Conservation (phyloP, 1,284 basidiomycete species). For the Puccinia hordei region DNA sequence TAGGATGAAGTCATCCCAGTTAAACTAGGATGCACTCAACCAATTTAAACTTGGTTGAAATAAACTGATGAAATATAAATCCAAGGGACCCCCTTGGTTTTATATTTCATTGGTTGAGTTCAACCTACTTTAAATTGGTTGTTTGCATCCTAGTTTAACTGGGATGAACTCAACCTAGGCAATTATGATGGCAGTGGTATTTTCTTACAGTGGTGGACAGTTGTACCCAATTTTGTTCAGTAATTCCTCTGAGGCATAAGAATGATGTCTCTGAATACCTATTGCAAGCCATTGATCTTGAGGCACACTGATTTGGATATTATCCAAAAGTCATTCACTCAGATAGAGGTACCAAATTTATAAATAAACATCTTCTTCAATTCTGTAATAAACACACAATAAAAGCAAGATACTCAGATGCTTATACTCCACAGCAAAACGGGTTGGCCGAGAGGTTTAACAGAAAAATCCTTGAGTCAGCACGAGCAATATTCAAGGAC, state of each 20-base stretch:
- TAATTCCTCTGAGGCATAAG: not conserved
- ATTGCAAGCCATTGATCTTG: not conserved
- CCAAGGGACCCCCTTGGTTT: too few species aligned
- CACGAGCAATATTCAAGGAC: not conserved
- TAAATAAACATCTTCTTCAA: not conserved
- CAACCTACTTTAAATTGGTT: too few species aligned
- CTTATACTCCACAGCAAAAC: conserved; percentile 23
- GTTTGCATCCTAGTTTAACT: too few species aligned
- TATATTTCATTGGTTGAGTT: too few species aligned
- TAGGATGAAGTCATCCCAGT: too few species aligned
- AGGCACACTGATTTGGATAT: not conserved
- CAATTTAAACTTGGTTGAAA: too few species aligned
- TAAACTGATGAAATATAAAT: too few species aligned
- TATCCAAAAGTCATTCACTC: not conserved
- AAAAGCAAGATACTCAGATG: not conserved
- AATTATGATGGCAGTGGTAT: too few species aligned
- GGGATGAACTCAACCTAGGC: too few species aligned
- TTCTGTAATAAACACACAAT: not conserved
- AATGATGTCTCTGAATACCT: not conserved
- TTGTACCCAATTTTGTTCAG: not conserved
- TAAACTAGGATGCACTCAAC: too few species aligned
- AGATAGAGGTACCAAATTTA: conserved; percentile 20
- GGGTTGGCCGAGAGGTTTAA: not conserved
- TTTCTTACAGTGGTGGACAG: too few species aligned
- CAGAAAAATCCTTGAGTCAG: not conserved